Evolutionary conservation across 2,329 filamentous ascomycete species (phyloP), one percentile per base, ranked within the genome.

Genomic region (Epichloe sp.): DNA sequence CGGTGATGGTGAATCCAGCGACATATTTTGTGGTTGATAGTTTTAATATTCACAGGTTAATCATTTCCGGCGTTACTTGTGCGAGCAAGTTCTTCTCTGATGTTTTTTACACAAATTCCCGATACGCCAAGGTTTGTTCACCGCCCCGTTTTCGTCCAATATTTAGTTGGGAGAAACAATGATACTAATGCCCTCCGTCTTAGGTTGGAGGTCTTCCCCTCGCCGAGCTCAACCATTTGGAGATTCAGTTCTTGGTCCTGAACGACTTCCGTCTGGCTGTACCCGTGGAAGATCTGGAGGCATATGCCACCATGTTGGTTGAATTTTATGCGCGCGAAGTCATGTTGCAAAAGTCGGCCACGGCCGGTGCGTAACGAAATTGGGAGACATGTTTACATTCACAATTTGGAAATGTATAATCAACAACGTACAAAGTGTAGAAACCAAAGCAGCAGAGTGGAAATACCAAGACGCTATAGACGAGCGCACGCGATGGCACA

Each of bases 31-130:
- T 97, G 41, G 93, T 97, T 11, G 93, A 98, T 70, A 97, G 93
- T 70, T 98, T 93, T 73, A 98, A 98, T 69, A 97, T 98, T 56
- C 93, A 98, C 65, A 83, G 93, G 51, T 74, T 98, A 51, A 90
- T 97, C 50, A 98, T 98, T 64, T 88, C 93, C 2, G 93, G 91
- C 37, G 93, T 98, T 44, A 98, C 93, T 3, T 97, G 93, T 68
- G 90, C 93, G 5, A 97, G 91, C 79, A 98, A 98, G 69, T 98
- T 97, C 76, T 98, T 98, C 70, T 97, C 91, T 5, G 80, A 98
- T 70, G 91, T 97, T 41, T 98, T 98, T 62, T 98, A 97, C 66
- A 98, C 93, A 10, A 98, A 98, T 68, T 97, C 93, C 51, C 81
- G 93, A 82, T 98, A 98, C 67, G 93, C 93, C 54, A 98, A 97